phyloP scores from a whole-genome alignment of 768 basidiomycete genomes.

The Boletus speciosus region DNA sequence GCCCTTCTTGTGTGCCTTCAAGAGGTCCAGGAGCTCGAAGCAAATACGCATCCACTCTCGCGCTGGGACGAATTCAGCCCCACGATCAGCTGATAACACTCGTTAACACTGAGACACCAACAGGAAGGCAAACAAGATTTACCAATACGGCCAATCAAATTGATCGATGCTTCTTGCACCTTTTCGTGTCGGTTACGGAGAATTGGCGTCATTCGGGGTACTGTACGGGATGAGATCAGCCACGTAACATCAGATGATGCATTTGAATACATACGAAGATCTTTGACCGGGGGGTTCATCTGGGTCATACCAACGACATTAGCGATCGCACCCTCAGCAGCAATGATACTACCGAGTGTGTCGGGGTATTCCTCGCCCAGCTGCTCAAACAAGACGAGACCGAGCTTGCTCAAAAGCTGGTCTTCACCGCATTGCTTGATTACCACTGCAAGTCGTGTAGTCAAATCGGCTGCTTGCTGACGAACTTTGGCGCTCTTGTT shows the following conservation, averaged over 20 bases:
- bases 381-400: slow-evolving; percentile 96
- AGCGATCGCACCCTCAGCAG: slow-evolving; percentile 96
- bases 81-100: slow-evolving; percentile 75
- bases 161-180: slow-evolving; percentile 99
- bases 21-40: slow-evolving; percentile 92
- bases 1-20: slow-evolving; percentile 99
- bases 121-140: slow-evolving; percentile 1
- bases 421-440: slow-evolving; percentile 99
- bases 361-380: slow-evolving; percentile 99
- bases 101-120: slow-evolving; percentile 3
- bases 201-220: slow-evolving; percentile 99
- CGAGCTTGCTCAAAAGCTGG: slow-evolving; percentile 90
- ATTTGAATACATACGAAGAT: slow-evolving; percentile 71
- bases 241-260: background rate
- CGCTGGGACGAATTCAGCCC: slow-evolving; percentile 97
- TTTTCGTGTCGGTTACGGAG: slow-evolving; percentile 98
- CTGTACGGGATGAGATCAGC: slow-evolving; percentile 39
- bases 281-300: slow-evolving; percentile 99
- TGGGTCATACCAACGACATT: slow-evolving; percentile 99
- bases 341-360: slow-evolving; percentile 98
- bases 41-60: slow-evolving; percentile 99
- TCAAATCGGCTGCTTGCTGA: slow-evolving; percentile 98
- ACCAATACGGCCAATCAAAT: slow-evolving; percentile 97
- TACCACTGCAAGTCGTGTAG: slow-evolving; percentile 91
- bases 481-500: slow-evolving; percentile 99